Conservation (phyloP, 2,329 filamentous ascomycete species). For the Colletotrichum sp. region DNA sequence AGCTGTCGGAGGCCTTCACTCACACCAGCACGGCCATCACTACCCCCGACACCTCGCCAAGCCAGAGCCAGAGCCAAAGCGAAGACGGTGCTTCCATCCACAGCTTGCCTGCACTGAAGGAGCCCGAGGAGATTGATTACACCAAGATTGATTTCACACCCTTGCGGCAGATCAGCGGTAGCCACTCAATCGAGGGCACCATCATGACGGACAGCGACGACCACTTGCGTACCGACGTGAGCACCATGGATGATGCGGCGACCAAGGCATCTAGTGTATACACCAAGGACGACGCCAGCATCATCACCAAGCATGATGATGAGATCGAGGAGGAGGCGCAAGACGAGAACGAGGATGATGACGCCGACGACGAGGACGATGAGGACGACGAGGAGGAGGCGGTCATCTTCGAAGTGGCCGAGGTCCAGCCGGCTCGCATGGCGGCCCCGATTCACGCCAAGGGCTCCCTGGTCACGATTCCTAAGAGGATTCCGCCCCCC, state of each 20-base stretch:
- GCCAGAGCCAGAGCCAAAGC: conserved; percentile 57
- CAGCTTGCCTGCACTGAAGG: conserved; percentile 41
- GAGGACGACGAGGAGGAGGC: conserved; percentile 66
- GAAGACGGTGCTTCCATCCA: conserved; percentile 55
- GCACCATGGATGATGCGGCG: conserved; percentile 27
- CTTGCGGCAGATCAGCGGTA: conserved; percentile 49
- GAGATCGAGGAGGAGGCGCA: conserved; percentile 20
- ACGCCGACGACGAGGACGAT: conserved; percentile 52
- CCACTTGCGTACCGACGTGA: conserved; percentile 25
- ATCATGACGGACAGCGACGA: conserved; percentile 21
- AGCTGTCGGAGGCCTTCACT: conserved; percentile 72
- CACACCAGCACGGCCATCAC: conserved; percentile 64
- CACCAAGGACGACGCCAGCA: conserved; percentile 21
- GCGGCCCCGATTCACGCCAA: conserved; percentile 72
- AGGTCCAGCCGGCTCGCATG: conserved; percentile 60
- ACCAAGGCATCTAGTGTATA: conserved; percentile 32
- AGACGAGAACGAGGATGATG: conserved; percentile 35
- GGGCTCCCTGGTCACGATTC: conserved; percentile 83
- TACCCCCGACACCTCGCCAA: conserved; percentile 58
- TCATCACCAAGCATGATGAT: not conserved
- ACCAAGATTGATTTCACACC: conserved; percentile 62
- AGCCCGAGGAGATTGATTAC: conserved; percentile 64
- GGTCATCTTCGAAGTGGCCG: conserved; percentile 71
- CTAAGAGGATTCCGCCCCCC: conserved; percentile 78
- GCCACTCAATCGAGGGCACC: conserved; percentile 37